A percentile compares a stretch with the other conserved stretches of the same genome.
Evolutionary conservation across 176 grass and related monocot species (phyloP).

Genomic region (Themeda triandra): DNA sequence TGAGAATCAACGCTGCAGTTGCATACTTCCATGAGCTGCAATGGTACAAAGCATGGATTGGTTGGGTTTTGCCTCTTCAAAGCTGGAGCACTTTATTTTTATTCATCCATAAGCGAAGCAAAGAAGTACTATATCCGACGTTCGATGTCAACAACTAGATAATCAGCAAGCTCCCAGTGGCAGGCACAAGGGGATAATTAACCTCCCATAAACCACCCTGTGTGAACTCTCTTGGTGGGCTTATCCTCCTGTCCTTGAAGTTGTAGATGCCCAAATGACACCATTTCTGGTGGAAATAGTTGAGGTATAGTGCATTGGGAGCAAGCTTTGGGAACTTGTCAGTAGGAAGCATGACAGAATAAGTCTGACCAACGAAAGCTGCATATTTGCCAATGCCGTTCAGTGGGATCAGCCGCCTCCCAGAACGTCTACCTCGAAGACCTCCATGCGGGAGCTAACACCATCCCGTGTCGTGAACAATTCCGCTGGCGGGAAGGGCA

Average conservation of each 20-base stretch:
- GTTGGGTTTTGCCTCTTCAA: too few relatives aligned
- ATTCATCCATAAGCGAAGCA: background rate
- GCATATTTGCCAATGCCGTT: background rate
- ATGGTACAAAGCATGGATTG: too few relatives aligned
- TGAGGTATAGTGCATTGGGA: background rate
- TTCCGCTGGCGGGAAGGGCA: background rate
- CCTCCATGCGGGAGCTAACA: background rate
- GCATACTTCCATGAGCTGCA: too few relatives aligned
- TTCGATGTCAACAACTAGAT: background rate
- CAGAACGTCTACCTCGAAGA: background rate
- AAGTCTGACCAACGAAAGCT: background rate
- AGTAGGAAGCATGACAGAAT: background rate
- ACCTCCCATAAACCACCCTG: background rate
- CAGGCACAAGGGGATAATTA: background rate
- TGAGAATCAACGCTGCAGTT: too few relatives aligned
- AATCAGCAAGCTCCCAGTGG: conserved; percentile 15
- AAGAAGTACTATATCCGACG: background rate
- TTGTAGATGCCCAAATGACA: background rate
- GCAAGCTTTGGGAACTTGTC: background rate
- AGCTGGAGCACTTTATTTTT: too few relatives aligned
- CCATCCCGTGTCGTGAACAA: background rate
- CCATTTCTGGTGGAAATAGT: background rate
- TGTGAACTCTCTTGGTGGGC: background rate
- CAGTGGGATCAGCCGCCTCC: background rate
- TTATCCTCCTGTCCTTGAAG: background rate